Base-by-base conservation (phyloP, 1,284 basidiomycete genomes). In the Microbotryum intermedium region DNA sequence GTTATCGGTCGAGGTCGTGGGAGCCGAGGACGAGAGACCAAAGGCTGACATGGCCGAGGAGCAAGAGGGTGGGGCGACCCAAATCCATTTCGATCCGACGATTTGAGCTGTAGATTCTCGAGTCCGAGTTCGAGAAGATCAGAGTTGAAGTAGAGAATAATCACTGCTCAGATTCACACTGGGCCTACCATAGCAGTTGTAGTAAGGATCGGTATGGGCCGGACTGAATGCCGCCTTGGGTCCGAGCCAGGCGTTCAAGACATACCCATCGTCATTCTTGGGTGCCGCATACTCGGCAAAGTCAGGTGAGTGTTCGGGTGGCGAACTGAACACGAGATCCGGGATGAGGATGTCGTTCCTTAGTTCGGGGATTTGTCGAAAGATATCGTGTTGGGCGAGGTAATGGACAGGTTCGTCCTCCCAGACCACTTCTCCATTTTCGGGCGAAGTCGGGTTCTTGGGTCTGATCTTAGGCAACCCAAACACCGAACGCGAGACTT, bases 191-290 rank as follows among this genome's bases (percentile, higher is more conserved):
- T 89, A 97, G 66, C 87, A 82, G 73, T 98, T 98, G 76, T 83
- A 90, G 76, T 85, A 95, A 0, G 92, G 92, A 73, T 98, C 94
- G n/a, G 84, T 90, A 75, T 98, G 94, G 2, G 94, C 89, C 4
- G 93, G 93, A 10, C 87, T 90, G 51, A 86, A 72, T 0, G 88
- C 84, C 20, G 82, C 82, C 58, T 76, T 78, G 0, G 88, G 88
- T 0, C 94, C 94, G 1, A 97, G 72, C 94, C 94, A 98, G 3
- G 83, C 84, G 72, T 94, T 97, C 45, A 89, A 75, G 13, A 90
- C 79, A 11, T 87, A 76, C 34, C 82, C 80, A 23, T 88, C 85
- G 30, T 83, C 81, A 57, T 86, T 86, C 11, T 72, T 70, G 0
- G 89, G 90, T 1, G 86, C 82, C 7, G 68, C 64, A 72, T 92